A percentile compares a stretch with the other conserved stretches of the same genome.
Evolutionary conservation across 164 flowering plant genomes (phyloP).

Genomic region (Stephania yunnanensis): DNA sequence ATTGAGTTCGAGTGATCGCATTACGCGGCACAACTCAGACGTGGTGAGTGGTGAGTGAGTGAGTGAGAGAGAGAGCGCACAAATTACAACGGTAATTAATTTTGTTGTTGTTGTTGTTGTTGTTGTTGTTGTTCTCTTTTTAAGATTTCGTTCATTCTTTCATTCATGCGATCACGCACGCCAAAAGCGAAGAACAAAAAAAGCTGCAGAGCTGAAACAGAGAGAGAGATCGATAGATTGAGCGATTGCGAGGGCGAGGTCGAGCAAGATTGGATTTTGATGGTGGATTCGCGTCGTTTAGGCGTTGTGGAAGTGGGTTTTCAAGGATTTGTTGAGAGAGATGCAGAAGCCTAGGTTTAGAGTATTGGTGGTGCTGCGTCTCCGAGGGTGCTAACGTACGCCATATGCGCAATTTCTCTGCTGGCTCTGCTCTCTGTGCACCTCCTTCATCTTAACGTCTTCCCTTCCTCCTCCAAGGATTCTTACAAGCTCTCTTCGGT

Average conservation of each 20-base stretch:
- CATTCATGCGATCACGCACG: no score
- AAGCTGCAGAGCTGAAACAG: background rate
- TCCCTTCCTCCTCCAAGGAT: slow-evolving; percentile 40
- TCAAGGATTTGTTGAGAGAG: slow-evolving; percentile 14
- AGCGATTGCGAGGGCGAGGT: background rate
- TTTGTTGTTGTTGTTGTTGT: no score
- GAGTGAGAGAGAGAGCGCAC: no score
- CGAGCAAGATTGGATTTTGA: background rate
- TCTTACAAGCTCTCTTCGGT: slow-evolving; percentile 50
- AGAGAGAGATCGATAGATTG: background rate
- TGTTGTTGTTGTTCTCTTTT: background rate
- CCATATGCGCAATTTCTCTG: slow-evolving; percentile 46
- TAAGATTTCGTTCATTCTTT: background rate
- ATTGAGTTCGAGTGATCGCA: background rate
- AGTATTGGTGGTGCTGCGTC: slow-evolving; percentile 23
- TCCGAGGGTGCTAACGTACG: slow-evolving; percentile 46
- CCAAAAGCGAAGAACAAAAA: background rate
- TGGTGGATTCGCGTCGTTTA: background rate
- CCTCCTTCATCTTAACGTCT: slow-evolving; percentile 24
- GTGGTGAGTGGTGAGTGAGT: background rate
- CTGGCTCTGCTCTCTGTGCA: slow-evolving; percentile 54
- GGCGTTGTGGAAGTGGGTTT: background rate
- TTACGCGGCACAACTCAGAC: background rate
- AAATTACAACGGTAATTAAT: background rate
- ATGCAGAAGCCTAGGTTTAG: slow-evolving; percentile 48